Evolutionary conservation across 495 filamentous ascomycete genomes (phyloP), one percentile per base, ranked within the genome.

Genomic region (Daldinia loculata): DNA sequence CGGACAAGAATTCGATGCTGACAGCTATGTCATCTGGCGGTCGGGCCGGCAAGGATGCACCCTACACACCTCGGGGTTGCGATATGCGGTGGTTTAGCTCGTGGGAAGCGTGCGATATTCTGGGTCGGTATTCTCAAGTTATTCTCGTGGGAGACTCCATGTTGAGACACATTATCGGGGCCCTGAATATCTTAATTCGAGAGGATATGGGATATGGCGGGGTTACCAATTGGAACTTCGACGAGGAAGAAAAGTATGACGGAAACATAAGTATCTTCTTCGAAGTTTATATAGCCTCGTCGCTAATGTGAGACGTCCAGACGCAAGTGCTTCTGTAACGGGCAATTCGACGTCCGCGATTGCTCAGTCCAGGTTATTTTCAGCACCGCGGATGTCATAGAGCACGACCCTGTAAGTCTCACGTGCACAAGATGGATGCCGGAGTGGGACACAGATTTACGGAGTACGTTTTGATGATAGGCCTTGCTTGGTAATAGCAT

Each of bases 181-280:
- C 82, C 38, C 71, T 86, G 56, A 86, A 86, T 63, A 80, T 86
- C 26, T 61, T 86, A 34, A 66, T 86, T 36, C 75, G 84, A 24
- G 81, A 83, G 69, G 81, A 86, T 70, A 56, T 86, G 55, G 84
- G 84, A 29, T 86, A 84, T 55, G 84, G 84, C 24, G 84, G 82
- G 50, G 84, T 86, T 11, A 86, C 84, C 6, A 78, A 85, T 71
- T 86, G 84, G 84, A 86, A 86, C 59, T 86, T 86, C 57, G 71
- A 77, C 5, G 66, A 76, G n/a, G 74, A 83, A 41, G 84, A 86
- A 66, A 84, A 76, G 84, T 84, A 71, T 34, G 78, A 30, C 17
- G 3, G 52, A 15, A 27, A 0, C 39, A 61, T 27, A 64, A 22
- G 29, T 30, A 41, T 24, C 36, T 19, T 56, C 8, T 8, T 26